Conservation (phyloP, 208 protist species). For the Acanthamoeba sp. region DNA sequence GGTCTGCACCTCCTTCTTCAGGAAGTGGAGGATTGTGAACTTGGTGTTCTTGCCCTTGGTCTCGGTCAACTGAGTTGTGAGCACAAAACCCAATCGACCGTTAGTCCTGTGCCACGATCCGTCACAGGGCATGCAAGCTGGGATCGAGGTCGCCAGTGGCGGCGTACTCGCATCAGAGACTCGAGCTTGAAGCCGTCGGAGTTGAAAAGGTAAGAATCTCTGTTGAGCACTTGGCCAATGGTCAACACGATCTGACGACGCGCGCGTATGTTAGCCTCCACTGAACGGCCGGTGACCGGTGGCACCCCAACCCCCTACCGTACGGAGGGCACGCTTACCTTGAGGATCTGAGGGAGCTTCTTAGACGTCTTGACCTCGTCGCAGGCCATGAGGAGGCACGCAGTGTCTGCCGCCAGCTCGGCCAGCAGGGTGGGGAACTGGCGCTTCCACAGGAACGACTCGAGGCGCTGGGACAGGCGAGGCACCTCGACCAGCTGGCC, state of each 20-base stretch:
- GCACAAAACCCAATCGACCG: too few species aligned
- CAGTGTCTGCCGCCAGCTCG: slow-evolving; percentile 1
- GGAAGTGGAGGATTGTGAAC: slow-evolving; percentile 17
- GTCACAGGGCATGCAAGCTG: too few species aligned
- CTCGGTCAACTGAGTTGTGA: slow-evolving; percentile 49
- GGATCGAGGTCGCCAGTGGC: too few species aligned
- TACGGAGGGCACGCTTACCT: neutral
- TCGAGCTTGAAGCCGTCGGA: slow-evolving; percentile 8
- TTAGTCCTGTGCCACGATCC: too few species aligned
- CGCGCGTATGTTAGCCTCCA: neutral
- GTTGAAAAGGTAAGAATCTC: slow-evolving; percentile 7
- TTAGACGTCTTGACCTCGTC: neutral
- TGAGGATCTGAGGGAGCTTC: slow-evolving; percentile 44
- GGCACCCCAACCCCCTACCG: too few species aligned
- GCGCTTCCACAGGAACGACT: slow-evolving; percentile 47
- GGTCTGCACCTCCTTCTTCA: slow-evolving; percentile 47
- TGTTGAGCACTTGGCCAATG: slow-evolving; percentile 26
- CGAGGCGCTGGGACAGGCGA: neutral
- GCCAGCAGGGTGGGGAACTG: slow-evolving; percentile 32
- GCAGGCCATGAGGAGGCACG: slow-evolving; percentile 13
- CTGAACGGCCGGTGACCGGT: too few species aligned
- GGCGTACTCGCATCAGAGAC: neutral
- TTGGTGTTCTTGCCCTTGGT: slow-evolving; percentile 40
- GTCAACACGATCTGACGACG: neutral
- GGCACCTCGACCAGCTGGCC: slow-evolving; percentile 18